Evolutionary conservation across 1,284 basidiomycete species (phyloP).

Genomic region (Hymenochaete sp.): DNA sequence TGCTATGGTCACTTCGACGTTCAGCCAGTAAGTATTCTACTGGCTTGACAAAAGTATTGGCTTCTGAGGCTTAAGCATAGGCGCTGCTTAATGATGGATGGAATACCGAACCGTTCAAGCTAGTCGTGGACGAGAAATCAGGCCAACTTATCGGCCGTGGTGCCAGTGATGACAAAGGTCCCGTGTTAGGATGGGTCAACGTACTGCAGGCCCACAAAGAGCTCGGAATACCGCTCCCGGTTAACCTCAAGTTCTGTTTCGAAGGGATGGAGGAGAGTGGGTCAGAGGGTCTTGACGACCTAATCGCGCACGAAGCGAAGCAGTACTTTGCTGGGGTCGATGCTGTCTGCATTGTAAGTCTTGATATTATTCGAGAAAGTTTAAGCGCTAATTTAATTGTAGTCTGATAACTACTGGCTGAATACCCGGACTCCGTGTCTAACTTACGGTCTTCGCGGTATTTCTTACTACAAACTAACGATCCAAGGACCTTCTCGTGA

Average conservation of each 20-base stretch:
- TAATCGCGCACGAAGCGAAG: slow-evolving; percentile 74
- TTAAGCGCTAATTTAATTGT: not conserved
- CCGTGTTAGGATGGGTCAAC: slow-evolving; percentile 91
- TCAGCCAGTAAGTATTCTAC: slow-evolving; percentile 51
- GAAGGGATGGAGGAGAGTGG: slow-evolving; percentile 99
- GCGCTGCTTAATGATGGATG: slow-evolving; percentile 76
- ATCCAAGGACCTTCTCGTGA: slow-evolving; percentile 84
- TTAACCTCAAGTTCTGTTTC: slow-evolving; percentile 92
- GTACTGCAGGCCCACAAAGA: slow-evolving; percentile 82
- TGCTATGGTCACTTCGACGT: slow-evolving; percentile 90
- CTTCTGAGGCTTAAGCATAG: slow-evolving; percentile 9
- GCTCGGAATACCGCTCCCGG: slow-evolving; percentile 73
- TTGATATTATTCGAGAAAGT: not conserved
- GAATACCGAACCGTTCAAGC: slow-evolving; percentile 85
- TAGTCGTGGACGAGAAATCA: slow-evolving; percentile 60
- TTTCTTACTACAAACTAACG: slow-evolving; percentile 83
- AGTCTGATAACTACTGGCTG: slow-evolving; percentile 87
- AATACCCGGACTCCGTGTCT: slow-evolving; percentile 70
- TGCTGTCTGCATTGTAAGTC: slow-evolving; percentile 86
- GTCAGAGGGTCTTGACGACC: slow-evolving; percentile 86
- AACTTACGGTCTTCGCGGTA: slow-evolving; percentile 78
- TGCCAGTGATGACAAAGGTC: slow-evolving; percentile 90
- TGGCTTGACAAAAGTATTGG: not conserved
- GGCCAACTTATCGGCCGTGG: slow-evolving; percentile 84
- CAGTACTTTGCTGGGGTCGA: slow-evolving; percentile 89